Conservation (phyloP, 2,329 filamentous ascomycete species). For the Westerdykella sp. region DNA sequence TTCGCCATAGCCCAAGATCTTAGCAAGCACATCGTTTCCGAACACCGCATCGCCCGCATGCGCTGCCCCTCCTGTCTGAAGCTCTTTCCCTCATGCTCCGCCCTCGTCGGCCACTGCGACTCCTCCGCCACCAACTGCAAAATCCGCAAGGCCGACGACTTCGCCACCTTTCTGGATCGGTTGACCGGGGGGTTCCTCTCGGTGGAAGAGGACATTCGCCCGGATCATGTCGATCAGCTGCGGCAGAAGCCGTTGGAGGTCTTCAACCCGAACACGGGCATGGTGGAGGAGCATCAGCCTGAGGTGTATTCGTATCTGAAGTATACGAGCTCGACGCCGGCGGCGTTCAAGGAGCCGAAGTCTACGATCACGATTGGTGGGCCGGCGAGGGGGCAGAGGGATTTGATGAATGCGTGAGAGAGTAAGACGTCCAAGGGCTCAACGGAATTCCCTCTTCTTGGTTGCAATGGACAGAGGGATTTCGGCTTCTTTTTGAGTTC, state of each 20-base stretch:
- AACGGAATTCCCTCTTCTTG: too few species aligned
- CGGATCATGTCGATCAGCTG: slow-evolving; percentile 24
- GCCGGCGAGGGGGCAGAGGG: background rate
- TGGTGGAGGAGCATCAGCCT: slow-evolving; percentile 20
- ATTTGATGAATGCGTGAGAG: background rate
- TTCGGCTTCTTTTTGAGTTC: too few species aligned
- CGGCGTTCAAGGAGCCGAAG: slow-evolving; percentile 25
- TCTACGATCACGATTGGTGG: slow-evolving; percentile 5
- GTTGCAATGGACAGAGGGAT: too few species aligned
- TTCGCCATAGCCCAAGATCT: slow-evolving; percentile 27
- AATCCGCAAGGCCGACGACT: slow-evolving; percentile 34
- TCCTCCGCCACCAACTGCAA: slow-evolving; percentile 22
- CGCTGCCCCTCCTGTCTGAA: slow-evolving; percentile 39
- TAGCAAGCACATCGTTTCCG: slow-evolving; percentile 30
- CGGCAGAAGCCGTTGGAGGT: slow-evolving; percentile 17
- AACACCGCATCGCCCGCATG: slow-evolving; percentile 32
- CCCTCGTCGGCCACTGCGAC: slow-evolving; percentile 40
- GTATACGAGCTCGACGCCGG: slow-evolving; percentile 26
- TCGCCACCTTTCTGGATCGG: slow-evolving; percentile 32
- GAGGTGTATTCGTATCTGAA: slow-evolving; percentile 24
- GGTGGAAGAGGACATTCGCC: slow-evolving; percentile 25
- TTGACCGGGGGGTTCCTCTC: slow-evolving; percentile 40
- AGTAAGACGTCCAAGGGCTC: too few species aligned
- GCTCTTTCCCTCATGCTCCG: slow-evolving; percentile 33
- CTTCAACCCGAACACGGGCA: slow-evolving; percentile 15